These are phyloP conservation scores for Punica granatum DNA, from an alignment of 345 rosid genomes.

Conservation along the genomic window DNA sequence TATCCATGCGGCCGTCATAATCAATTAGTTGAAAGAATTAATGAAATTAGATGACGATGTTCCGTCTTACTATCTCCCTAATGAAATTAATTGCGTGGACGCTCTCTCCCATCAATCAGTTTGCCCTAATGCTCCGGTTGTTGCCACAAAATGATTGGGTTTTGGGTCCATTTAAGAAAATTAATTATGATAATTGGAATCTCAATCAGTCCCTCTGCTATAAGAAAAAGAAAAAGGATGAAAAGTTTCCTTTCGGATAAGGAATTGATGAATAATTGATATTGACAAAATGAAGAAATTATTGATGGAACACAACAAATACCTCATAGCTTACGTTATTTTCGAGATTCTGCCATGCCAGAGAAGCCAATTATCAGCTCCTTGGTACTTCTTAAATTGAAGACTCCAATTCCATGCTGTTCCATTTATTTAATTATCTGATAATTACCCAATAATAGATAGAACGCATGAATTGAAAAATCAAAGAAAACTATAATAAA, in stretches of 20 bases:
- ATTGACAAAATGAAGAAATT: no score
- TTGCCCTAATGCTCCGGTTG: not conserved
- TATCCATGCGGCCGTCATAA: not conserved
- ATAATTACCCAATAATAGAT: no score
- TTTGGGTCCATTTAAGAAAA: not conserved
- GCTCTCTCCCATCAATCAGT: not conserved
- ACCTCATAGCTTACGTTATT: not conserved
- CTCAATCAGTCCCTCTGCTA: no score
- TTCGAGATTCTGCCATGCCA: not conserved
- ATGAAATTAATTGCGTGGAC: not conserved
- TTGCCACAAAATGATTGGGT: not conserved
- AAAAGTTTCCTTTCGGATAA: no score
- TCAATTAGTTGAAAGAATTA: not conserved
- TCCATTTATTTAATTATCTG: no score
- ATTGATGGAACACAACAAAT: no score
- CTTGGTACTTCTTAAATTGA: no score
- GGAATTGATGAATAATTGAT: no score
- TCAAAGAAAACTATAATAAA: no score
- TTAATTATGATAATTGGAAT: not conserved
- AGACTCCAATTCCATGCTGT: no score
- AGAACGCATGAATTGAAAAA: no score
- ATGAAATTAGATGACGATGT: not conserved
- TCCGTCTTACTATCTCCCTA: not conserved
- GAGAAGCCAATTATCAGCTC: not conserved
- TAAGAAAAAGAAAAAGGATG: no score